Conservation (phyloP, 495 filamentous ascomycete genomes). For the Penicillium salamii region DNA sequence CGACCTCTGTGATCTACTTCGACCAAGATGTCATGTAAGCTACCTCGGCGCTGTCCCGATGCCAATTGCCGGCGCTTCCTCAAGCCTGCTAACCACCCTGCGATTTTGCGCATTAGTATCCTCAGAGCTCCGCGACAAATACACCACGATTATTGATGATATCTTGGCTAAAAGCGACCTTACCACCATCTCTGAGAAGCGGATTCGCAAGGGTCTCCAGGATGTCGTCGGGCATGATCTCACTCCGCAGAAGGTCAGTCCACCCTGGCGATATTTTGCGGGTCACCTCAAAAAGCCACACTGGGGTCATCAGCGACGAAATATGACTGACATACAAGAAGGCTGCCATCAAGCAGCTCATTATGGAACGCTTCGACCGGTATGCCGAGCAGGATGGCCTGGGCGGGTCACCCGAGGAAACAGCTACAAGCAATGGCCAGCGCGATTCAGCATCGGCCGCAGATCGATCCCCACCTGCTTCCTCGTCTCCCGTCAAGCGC, state of each 20-base stretch:
- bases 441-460: constrained; percentile 37
- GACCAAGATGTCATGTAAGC: constrained; percentile 44
- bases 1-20: constrained; percentile 5
- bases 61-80: constrained; percentile 12
- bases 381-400: constrained; percentile 51
- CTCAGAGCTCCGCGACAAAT: constrained; percentile 63
- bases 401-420: constrained; percentile 33
- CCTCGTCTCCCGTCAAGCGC: constrained; percentile 56
- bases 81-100: constrained; percentile 3
- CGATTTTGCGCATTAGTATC: constrained; percentile 51
- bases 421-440: constrained; percentile 44
- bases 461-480: constrained; percentile 47
- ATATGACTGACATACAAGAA: constrained; percentile 31
- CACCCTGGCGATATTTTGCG: background rate
- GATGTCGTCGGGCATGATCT: constrained; percentile 76
- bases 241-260: constrained; percentile 75
- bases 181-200: constrained; percentile 87
- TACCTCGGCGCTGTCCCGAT: constrained; percentile 21
- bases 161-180: constrained; percentile 82
- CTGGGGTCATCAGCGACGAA: background rate
- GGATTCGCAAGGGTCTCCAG: constrained; percentile 83
- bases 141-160: constrained; percentile 83
- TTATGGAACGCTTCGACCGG: constrained; percentile 87
- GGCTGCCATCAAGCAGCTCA: constrained; percentile 77
- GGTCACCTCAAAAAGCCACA: background rate